These are phyloP conservation scores for Ceratocystiopsis brevicomis DNA, from an alignment of 2,329 filamentous ascomycete species.

Conservation along the genomic window DNA sequence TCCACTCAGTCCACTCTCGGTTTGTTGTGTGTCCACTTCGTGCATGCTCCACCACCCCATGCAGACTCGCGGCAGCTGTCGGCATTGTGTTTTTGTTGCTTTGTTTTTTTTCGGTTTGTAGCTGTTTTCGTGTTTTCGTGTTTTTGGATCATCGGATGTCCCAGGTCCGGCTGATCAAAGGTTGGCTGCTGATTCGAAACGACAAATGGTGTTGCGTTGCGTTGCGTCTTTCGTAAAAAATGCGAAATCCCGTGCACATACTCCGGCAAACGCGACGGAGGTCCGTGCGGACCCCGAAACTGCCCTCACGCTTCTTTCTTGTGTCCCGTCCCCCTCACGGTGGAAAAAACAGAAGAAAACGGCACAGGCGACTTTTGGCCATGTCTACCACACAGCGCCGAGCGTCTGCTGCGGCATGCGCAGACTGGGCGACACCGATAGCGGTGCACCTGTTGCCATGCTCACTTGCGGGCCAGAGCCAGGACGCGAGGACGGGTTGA, in stretches of 20 bases:
- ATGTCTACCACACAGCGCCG: conserved; percentile 33
- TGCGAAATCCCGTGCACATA: conserved; percentile 9
- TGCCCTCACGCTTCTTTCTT: conserved; percentile 8
- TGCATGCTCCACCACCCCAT: not conserved
- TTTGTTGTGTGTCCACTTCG: too few species aligned
- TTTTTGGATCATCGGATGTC: conserved; percentile 18
- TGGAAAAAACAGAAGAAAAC: conserved; percentile 12
- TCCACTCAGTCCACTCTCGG: too few species aligned
- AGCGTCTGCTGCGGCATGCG: conserved; percentile 36
- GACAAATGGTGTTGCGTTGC: too few species aligned
- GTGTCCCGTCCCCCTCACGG: not conserved
- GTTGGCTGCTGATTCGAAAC: too few species aligned
- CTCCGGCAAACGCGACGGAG: conserved; percentile 18
- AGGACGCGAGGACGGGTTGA: conserved; percentile 45
- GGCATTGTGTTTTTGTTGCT: conserved; percentile 17
- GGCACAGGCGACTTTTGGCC: conserved; percentile 3
- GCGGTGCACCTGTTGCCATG: conserved; percentile 66
- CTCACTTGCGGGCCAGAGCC: conserved; percentile 53
- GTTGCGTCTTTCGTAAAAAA: conserved; percentile 18
- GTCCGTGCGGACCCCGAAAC: conserved; percentile 10
- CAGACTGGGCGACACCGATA: conserved; percentile 40
- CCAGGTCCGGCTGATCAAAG: conserved; percentile 30
- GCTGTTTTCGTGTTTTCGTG: not conserved
- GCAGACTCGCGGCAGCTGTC: conserved; percentile 4
- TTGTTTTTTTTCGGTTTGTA: conserved; percentile 14